phyloP scores from a whole-genome alignment of 805 yeast species.

The Metschnikowia drakensbergensis region DNA sequence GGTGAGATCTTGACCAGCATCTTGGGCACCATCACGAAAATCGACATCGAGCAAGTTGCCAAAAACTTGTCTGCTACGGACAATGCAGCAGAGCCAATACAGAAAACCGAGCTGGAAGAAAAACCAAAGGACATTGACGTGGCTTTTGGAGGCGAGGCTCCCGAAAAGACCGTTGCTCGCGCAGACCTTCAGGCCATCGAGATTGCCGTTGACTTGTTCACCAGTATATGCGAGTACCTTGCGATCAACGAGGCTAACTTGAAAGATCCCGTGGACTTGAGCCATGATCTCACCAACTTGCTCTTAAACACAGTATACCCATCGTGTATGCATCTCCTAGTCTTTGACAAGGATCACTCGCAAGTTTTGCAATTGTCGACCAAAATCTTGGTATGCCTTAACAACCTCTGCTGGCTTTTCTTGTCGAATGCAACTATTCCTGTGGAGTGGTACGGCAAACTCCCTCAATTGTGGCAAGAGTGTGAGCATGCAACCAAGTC shows the following conservation, averaged over 20 bases:
- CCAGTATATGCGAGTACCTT: constrained; percentile 65
- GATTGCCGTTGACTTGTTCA: constrained; percentile 66
- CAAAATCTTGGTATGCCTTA: constrained; percentile 61
- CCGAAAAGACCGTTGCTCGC: constrained; percentile 44
- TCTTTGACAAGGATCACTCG: constrained; percentile 29
- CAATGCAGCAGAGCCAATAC: constrained; percentile 36
- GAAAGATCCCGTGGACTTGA: constrained; percentile 21
- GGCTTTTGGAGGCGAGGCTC: constrained; percentile 24
- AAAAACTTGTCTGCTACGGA: constrained; percentile 18
- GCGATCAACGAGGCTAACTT: constrained; percentile 28
- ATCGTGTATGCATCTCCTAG: constrained; percentile 37
- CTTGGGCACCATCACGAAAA: constrained; percentile 21
- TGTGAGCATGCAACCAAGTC: constrained; percentile 12
- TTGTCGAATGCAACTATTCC: constrained; percentile 31
- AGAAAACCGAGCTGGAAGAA: constrained; percentile 16
- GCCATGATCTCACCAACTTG: constrained; percentile 17
- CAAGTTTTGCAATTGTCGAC: constrained; percentile 40
- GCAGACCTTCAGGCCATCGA: constrained; percentile 62
- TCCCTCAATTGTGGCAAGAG: constrained; percentile 30
- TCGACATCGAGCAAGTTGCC: constrained; percentile 24
- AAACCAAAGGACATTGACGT: constrained; percentile 23
- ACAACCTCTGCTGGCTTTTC: constrained; percentile 65
- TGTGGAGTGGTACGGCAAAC: constrained; percentile 36
- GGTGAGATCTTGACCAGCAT: constrained; percentile 21
- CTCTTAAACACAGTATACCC: constrained; percentile 24